Evolutionary conservation across 768 basidiomycete genomes (phyloP), one percentile per base, ranked within the genome.

Genomic region (Suillus subaureus): DNA sequence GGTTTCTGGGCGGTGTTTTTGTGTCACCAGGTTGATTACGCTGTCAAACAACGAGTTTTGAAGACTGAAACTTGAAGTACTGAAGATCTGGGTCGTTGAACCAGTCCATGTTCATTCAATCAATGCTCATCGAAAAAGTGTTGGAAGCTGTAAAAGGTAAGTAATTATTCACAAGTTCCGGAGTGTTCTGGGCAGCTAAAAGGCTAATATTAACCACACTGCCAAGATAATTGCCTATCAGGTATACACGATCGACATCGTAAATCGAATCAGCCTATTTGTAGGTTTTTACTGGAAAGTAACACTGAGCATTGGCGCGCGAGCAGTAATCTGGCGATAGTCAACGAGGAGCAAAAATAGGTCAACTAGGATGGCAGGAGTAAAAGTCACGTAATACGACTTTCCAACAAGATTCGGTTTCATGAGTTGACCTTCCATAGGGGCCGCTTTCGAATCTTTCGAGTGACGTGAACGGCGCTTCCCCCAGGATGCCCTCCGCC

Each of bases 391-490:
- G 76, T 77, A 78, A 78, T 64, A 67, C 61, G 47, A 31, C 64
- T 68, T 68, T 65, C 67, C 63, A 71, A 67, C 45, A 61, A 55
- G 60, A 68, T 67, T 80, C 26, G 16, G 79, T 76, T 82, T 75
- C 87, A 94, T 54, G 91, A 90, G 76, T 88, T 93, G 28, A 94
- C 93, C 72, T 86, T 89, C 81, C 87, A 93, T 72, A 95, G 84
- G 63, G 91, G 92, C 61, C 87, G 91, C 73, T 89, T 91, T 79
- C 90, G 90, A 82, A 90, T 81, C 79, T 96, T 95, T 69, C 93
- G 87, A 55, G 94, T 94, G 74, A 97, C 84, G 76, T 94, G 92
- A 70, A 96, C 93, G 63, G 90, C 87, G 72, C 89, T 93, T 64
- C 84, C 87, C 61, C 83, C 88, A 77, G 82, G 82, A 69, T 82